phyloP scores from a whole-genome alignment of 768 basidiomycete genomes.

The Termitomyces sp. region DNA sequence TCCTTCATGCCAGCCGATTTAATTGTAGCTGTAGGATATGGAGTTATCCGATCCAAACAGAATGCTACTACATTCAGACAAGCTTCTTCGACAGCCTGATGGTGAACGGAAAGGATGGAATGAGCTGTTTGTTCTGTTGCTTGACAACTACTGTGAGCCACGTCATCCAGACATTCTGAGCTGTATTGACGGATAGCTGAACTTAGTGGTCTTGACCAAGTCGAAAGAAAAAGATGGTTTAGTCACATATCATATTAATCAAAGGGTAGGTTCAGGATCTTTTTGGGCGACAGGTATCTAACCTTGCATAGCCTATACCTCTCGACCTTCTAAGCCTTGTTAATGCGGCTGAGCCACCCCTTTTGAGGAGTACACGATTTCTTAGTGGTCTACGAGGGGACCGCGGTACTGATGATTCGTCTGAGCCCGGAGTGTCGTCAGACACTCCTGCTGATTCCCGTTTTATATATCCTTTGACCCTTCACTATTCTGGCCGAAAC shows the following conservation, averaged over 20 bases:
- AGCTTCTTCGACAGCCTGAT: constrained; percentile 81
- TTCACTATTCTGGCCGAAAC: constrained; percentile 53
- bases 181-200: neutral
- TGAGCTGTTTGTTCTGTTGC: constrained; percentile 83
- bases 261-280: constrained; percentile 46
- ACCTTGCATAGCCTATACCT: constrained; percentile 72
- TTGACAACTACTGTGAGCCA: constrained; percentile 86
- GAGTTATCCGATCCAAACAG: constrained; percentile 81
- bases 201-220: constrained; percentile 82
- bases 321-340: constrained; percentile 83
- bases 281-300: constrained; percentile 2
- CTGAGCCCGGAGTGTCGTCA: constrained; percentile 13
- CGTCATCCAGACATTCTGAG: neutral
- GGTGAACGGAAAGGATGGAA: constrained; percentile 87
- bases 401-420: constrained; percentile 17
- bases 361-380: constrained; percentile 67
- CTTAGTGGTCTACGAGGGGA: constrained; percentile 53
- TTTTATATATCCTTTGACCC: constrained; percentile 80
- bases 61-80: constrained; percentile 78
- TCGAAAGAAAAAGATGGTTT: constrained; percentile 69
- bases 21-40: constrained; percentile 53
- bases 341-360: constrained; percentile 73
- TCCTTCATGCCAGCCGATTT: neutral
- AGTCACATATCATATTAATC: constrained; percentile 72
- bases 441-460: constrained; percentile 50